phyloP scores from a whole-genome alignment of 2,329 filamentous ascomycete species.

The Penicillium sp. region DNA sequence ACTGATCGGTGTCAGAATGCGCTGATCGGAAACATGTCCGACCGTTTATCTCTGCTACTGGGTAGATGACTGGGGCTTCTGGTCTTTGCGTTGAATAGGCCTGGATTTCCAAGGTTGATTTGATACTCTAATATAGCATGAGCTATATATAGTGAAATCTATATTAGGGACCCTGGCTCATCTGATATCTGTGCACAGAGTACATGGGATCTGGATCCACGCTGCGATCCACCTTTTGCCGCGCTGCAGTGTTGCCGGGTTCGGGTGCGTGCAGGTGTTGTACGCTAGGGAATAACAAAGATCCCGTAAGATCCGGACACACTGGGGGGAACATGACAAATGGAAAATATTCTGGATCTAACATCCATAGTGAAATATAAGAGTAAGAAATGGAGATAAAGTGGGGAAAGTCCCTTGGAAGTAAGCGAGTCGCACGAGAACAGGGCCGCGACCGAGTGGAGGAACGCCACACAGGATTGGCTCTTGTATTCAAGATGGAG shows the following conservation, averaged over 20 bases:
- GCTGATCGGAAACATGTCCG: neutral
- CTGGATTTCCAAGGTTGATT: too few relatives aligned
- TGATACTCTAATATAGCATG: neutral
- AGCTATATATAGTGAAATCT: neutral
- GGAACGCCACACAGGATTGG: conserved; percentile 6
- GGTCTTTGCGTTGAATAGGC: neutral
- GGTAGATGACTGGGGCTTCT: neutral
- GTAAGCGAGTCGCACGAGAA: conserved; percentile 10
- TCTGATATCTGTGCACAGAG: neutral
- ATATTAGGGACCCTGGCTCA: neutral
- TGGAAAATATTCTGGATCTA: neutral
- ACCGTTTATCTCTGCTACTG: neutral
- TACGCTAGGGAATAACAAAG: conserved; percentile 1
- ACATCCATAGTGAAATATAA: neutral
- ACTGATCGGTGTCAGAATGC: neutral
- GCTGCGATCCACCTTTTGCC: conserved; percentile 10
- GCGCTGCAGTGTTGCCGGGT: conserved; percentile 13
- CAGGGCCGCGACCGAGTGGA: conserved; percentile 1
- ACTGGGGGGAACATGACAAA: neutral
- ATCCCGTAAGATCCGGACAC: neutral
- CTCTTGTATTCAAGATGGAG: conserved; percentile 6
- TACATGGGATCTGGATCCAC: conserved; percentile 5
- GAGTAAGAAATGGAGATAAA: neutral
- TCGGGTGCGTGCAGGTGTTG: conserved; percentile 11
- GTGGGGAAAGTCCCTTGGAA: neutral